Base-by-base conservation (phyloP, 1,139 yeast species). In the Hansenula sp. region DNA sequence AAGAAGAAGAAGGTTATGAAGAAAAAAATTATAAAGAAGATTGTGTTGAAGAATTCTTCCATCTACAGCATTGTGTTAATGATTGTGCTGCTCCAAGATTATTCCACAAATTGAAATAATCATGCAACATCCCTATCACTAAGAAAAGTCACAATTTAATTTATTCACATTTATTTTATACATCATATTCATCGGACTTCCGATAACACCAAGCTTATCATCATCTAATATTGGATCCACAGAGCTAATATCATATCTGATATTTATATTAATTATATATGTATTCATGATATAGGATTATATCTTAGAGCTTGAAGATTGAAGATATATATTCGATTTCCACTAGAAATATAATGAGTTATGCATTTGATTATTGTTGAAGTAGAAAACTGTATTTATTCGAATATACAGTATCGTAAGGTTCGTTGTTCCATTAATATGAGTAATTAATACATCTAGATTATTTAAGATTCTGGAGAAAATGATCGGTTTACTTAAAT, bases 1-100 rank as follows among this genome's bases (percentile, higher is more conserved):
- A 72, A 74, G 84, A 86, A 71, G 91, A 85, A 63, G 81, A 74
- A 58, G 94, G 70, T 52, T 86, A 87, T 65, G 93, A 70, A 40
- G 78, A 80, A 46, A 78, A 76, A 62, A 78, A 71, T 11, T 76
- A 85, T 75, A 86, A 88, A 72, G 96, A 88, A 73, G 93, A 87
- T 70, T 88, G 96, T 73, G 81, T 88, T 54, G 96, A 88, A 71
- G 96, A 88, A 72, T 88, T 82, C 72, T 88, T 87, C 88, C 96
- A 88, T 71, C 76, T 86, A 66, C 84, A 85, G 66, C 96, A 88
- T 68, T 86, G 93, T 74, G 66, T 88, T 60, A 85, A 84, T 68
- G 93, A 85, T 66, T 81, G 94, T 74, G 87, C 84, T 62, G 89
- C 94, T 51, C 94, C 93, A 67, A 81, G 80, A 67, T 77, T 88